phyloP scores from a whole-genome alignment of 257 asterid genomes.

The Handroanthus guayacan region DNA sequence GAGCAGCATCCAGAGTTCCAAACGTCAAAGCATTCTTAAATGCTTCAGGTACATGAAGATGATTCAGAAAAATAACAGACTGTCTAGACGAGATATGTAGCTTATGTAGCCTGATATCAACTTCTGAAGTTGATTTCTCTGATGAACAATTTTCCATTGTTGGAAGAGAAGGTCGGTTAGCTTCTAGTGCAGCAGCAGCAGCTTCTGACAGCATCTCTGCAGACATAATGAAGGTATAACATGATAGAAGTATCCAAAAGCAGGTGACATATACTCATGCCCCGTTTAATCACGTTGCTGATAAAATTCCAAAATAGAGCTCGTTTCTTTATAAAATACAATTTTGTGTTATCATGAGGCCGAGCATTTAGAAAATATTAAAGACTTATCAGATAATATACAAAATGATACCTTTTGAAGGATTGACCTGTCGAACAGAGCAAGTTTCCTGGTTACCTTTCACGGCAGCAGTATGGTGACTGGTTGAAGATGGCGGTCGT shows the following conservation, averaged over 20 bases:
- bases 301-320: background rate
- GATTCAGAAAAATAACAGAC: constrained; percentile 64
- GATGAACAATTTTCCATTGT: constrained; percentile 37
- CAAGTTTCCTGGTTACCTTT: constrained; percentile 41
- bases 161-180: constrained; percentile 38
- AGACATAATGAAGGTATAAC: constrained; percentile 27
- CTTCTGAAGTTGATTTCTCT: constrained; percentile 42
- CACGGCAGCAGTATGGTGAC: constrained; percentile 36
- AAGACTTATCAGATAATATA: background rate
- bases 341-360: background rate
- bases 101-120: constrained; percentile 48
- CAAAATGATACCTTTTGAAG: constrained; percentile 46
- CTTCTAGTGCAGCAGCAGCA: constrained; percentile 34
- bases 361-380: background rate
- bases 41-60: constrained; percentile 66
- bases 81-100: constrained; percentile 37
- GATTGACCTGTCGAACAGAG: constrained; percentile 38
- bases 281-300: background rate
- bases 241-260: background rate
- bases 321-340: background rate
- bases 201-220: constrained; percentile 48
- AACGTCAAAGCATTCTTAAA: constrained; percentile 52
- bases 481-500: constrained; percentile 36
- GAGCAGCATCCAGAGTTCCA: constrained; percentile 59
- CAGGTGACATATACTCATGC: background rate